Conservation (phyloP, 768 basidiomycete genomes). For the Kwoniella shandongensis region DNA sequence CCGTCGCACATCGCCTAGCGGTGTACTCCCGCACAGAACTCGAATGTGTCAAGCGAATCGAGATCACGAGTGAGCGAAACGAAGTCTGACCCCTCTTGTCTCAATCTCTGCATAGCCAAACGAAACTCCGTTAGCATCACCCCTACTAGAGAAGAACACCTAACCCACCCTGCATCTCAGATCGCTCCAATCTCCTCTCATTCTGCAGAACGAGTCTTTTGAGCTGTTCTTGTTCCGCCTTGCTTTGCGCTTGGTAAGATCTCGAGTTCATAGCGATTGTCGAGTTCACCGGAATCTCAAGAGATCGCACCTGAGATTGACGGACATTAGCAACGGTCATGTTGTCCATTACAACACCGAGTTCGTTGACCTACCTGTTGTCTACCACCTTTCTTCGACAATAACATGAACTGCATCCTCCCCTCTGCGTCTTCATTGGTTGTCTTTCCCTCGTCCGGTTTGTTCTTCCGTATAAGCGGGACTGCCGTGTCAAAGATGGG, state of each 20-base stretch:
- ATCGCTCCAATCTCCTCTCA: conserved; percentile 50
- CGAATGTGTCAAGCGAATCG: no score
- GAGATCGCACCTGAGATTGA: conserved; percentile 78
- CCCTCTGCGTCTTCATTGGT: conserved; percentile 44
- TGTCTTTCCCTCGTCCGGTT: conserved; percentile 42
- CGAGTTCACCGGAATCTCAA: conserved; percentile 84
- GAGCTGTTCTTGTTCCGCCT: conserved; percentile 93
- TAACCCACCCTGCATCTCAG: conserved; percentile 42
- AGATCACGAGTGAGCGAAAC: conserved; percentile 24
- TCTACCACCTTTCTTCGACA: conserved; percentile 90
- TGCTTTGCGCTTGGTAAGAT: conserved; percentile 87
- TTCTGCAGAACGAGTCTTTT: conserved; percentile 71
- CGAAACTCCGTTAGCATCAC: not conserved
- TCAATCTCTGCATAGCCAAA: conserved; percentile 20
- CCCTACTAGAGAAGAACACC: not conserved
- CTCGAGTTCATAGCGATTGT: conserved; percentile 86
- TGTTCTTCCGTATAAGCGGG: conserved; percentile 62
- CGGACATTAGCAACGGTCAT: conserved; percentile 8
- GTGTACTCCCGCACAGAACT: no score
- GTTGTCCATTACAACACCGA: conserved; percentile 5
- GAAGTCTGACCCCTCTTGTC: conserved; percentile 40
- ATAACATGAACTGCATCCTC: conserved; percentile 86
- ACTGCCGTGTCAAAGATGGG: conserved; percentile 88
- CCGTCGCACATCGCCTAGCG: no score
- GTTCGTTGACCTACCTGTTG: conserved; percentile 65